These are phyloP conservation scores for Senecio squalidus DNA, from an alignment of 140 eudicot genomes.

Conservation along the genomic window DNA sequence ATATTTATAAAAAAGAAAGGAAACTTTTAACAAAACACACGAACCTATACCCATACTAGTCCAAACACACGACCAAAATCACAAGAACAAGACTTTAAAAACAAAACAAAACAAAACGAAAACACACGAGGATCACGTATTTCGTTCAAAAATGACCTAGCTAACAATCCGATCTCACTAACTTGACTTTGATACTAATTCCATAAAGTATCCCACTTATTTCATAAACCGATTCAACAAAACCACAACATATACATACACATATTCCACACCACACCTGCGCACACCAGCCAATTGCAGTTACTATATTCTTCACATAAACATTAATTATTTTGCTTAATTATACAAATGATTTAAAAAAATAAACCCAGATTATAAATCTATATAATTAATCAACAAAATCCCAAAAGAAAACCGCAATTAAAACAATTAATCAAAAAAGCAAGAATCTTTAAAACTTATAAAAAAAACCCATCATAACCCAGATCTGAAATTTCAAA, in stretches of 20 bases:
- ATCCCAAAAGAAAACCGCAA: background rate
- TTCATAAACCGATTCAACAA: background rate
- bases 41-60: background rate
- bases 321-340: no score
- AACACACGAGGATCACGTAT: background rate
- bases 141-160: background rate
- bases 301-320: no score
- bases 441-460: background rate
- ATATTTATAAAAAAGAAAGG: background rate
- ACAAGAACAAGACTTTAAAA: background rate
- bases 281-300: background rate
- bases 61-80: background rate
- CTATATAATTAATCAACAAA: background rate
- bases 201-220: no score
- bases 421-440: background rate
- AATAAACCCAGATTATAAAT: background rate
- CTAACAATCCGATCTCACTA: background rate
- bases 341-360: no score
- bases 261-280: background rate
- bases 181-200: background rate
- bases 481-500: slow-evolving; percentile 3
- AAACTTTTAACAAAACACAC: background rate
- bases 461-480: background rate
- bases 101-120: background rate
- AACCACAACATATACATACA: background rate